Conservation (phyloP, 371 early-diverging fungal genomes). For the Mortierella sp. region DNA sequence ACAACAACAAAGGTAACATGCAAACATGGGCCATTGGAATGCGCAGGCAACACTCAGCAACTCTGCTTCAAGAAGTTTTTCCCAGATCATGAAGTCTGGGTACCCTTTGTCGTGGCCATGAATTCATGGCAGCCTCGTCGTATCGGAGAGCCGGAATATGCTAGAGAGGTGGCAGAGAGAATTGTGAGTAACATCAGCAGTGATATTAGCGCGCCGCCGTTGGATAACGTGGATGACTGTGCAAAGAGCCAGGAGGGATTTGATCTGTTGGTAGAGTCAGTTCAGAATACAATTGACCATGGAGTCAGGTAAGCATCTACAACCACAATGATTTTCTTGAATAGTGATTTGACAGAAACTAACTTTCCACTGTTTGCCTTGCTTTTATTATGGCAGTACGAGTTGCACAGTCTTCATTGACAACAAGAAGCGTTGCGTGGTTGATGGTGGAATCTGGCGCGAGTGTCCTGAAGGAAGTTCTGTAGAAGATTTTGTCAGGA, state of each 20-base stretch:
- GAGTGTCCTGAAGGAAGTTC: slow-evolving; percentile 56
- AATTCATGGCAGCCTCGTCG: slow-evolving; percentile 26
- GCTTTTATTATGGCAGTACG: slow-evolving; percentile 36
- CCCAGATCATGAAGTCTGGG: slow-evolving; percentile 56
- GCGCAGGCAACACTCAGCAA: slow-evolving; percentile 65
- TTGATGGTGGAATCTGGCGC: slow-evolving; percentile 62
- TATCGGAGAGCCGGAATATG: slow-evolving; percentile 45
- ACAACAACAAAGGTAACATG: slow-evolving; percentile 35
- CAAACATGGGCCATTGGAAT: slow-evolving; percentile 63
- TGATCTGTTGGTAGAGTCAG: slow-evolving; percentile 32
- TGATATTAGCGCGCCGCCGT: background rate
- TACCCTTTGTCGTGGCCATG: slow-evolving; percentile 52
- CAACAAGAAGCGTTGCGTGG: slow-evolving; percentile 62
- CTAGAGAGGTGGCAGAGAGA: slow-evolving; percentile 27
- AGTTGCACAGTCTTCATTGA: slow-evolving; percentile 66
- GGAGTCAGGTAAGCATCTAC: slow-evolving; percentile 55
- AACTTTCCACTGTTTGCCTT: background rate
- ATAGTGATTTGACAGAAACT: background rate
- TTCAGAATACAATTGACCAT: slow-evolving; percentile 35
- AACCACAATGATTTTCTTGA: background rate
- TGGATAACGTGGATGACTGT: slow-evolving; percentile 24
- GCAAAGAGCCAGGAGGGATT: slow-evolving; percentile 30
- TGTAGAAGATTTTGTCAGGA: slow-evolving; percentile 51
- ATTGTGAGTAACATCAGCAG: background rate
- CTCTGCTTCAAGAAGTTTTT: slow-evolving; percentile 61